Conservation (phyloP, 805 yeast genomes). For the Hanseniaspora vineae region DNA sequence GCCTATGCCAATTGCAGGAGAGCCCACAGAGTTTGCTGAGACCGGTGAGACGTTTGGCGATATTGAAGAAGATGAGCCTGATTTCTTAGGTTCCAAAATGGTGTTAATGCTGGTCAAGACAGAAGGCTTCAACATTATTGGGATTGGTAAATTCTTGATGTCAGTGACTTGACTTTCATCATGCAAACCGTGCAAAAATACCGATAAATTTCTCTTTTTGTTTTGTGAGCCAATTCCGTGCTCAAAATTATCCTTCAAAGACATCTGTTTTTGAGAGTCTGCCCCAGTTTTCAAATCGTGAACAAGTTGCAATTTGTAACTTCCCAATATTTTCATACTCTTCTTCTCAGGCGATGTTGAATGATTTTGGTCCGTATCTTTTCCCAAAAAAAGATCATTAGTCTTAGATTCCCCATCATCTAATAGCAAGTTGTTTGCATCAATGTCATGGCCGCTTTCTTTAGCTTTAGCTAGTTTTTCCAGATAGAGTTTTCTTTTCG, state of each 20-base stretch:
- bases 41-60: not conserved
- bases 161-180: conserved; percentile 16
- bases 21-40: not conserved
- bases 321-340: no score
- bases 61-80: not conserved
- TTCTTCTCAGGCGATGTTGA: no score
- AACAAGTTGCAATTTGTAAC: not conserved
- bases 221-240: no score
- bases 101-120: not conserved
- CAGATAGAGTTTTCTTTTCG: conserved; percentile 1
- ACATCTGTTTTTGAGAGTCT: not conserved
- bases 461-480: not conserved
- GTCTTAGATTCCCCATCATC: no score
- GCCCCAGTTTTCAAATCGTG: not conserved
- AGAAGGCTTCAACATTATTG: conserved; percentile 5
- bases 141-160: conserved; percentile 14
- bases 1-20: not conserved
- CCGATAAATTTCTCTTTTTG: no score
- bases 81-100: not conserved
- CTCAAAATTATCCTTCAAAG: no score
- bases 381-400: no score
- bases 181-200: conserved; percentile 4
- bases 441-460: not conserved
- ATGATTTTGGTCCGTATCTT: no score
- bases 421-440: no score